Percentiles rank a stretch among this genome's conserved stretches.
These are phyloP conservation scores for Neurospora africana DNA, from an alignment of 495 filamentous ascomycete species.

Conservation along the genomic window DNA sequence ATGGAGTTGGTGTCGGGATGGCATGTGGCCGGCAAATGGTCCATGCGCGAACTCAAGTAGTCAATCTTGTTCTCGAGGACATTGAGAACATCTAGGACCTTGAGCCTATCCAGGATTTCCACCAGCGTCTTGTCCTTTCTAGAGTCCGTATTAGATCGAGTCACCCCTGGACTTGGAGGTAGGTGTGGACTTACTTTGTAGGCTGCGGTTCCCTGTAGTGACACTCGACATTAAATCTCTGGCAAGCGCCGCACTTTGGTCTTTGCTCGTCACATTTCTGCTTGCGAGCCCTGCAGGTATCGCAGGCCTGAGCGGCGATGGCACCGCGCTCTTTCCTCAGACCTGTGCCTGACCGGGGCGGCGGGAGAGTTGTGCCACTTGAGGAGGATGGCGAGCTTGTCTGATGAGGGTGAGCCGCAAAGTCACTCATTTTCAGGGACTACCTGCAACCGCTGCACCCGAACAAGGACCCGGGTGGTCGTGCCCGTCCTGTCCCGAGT, in stretches of 20 bases:
- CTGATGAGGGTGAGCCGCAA: neutral
- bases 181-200: slow-evolving; percentile 46
- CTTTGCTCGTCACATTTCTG: slow-evolving; percentile 86
- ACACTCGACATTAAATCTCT: slow-evolving; percentile 42
- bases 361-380: slow-evolving; percentile 1
- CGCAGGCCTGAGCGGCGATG: slow-evolving; percentile 52
- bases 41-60: slow-evolving; percentile 15
- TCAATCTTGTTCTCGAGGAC: slow-evolving; percentile 43
- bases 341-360: slow-evolving; percentile 1
- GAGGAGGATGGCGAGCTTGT: neutral
- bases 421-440: neutral
- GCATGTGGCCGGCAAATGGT: slow-evolving; percentile 14
- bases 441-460: neutral
- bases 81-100: slow-evolving; percentile 7
- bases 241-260: slow-evolving; percentile 60
- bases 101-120: slow-evolving; percentile 47
- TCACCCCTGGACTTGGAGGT: neutral
- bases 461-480: neutral
- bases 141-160: slow-evolving; percentile 8
- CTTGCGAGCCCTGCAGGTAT: slow-evolving; percentile 75
- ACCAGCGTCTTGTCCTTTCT: slow-evolving; percentile 54
- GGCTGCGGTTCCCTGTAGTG: slow-evolving; percentile 50
- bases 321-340: slow-evolving; percentile 36
- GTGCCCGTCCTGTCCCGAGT: neutral
- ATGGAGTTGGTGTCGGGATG: neutral